Percentiles rank a stretch among this genome's conserved stretches.
Evolutionary conservation across 1,284 basidiomycete genomes (phyloP).

Genomic region (Trametes pubescens): DNA sequence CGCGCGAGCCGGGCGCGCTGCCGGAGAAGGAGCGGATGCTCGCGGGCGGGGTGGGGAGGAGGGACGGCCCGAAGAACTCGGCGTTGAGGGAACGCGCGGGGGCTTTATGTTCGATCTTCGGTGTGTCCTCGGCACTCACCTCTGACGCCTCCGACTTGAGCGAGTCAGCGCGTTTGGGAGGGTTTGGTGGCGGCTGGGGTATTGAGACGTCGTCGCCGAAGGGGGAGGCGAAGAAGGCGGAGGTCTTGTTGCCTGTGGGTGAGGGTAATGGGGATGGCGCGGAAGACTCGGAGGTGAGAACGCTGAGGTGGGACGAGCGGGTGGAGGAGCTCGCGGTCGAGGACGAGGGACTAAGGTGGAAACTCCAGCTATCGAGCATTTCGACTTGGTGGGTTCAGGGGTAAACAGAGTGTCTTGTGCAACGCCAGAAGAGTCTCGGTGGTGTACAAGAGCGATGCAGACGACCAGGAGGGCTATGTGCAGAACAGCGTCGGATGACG

Average conservation of each 20-base stretch:
- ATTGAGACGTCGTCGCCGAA: constrained; percentile 35
- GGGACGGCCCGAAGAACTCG: constrained; percentile 42
- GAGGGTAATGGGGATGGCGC: constrained; percentile 38
- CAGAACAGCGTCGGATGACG: constrained; percentile 4
- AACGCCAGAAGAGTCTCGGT: background rate
- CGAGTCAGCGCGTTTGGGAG: constrained; percentile 34
- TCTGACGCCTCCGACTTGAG: constrained; percentile 30
- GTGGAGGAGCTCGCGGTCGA: constrained; percentile 36
- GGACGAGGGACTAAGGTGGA: constrained; percentile 38
- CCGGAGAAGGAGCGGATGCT: constrained; percentile 40
- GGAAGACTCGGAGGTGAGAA: constrained; percentile 40
- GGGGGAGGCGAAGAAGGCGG: constrained; percentile 44
- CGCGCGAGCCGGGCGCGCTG: constrained; percentile 35
- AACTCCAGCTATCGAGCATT: constrained; percentile 42
- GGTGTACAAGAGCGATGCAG: constrained; percentile 11
- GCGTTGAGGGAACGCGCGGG: constrained; percentile 43
- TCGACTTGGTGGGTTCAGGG: background rate
- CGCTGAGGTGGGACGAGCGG: constrained; percentile 41
- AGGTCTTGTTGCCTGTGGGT: constrained; percentile 41
- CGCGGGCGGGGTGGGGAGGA: constrained; percentile 42
- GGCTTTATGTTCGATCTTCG: constrained; percentile 32
- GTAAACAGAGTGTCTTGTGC: background rate
- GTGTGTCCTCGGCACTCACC: constrained; percentile 34
- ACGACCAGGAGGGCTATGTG: constrained; percentile 1
- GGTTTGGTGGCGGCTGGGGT: constrained; percentile 41